Evolutionary conservation across 148 eudicot genomes (phyloP).

Genomic region (Spergularia bocconei): DNA sequence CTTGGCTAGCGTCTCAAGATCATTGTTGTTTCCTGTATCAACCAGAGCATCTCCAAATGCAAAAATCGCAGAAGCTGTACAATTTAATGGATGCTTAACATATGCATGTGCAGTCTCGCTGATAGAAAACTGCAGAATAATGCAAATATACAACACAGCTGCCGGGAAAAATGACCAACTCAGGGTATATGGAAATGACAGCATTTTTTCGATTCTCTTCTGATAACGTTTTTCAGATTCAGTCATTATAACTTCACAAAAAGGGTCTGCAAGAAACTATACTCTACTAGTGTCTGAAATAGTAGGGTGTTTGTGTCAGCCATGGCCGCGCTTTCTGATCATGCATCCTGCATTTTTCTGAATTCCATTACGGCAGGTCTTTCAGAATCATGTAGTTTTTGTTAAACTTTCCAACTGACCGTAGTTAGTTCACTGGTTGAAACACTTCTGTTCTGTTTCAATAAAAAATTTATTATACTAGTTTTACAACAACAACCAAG

Average conservation of each 20-base stretch:
- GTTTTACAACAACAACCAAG: too few relatives aligned
- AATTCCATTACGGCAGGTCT: neutral
- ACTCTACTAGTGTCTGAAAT: neutral
- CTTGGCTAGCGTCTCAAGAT: slow-evolving; percentile 14
- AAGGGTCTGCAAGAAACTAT: neutral
- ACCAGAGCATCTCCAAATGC: slow-evolving; percentile 31
- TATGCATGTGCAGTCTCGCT: neutral
- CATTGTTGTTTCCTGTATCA: slow-evolving; percentile 34
- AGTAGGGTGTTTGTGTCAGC: too few relatives aligned
- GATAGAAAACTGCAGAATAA: neutral
- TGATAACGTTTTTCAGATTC: neutral
- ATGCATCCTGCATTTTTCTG: neutral
- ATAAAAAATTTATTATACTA: too few relatives aligned
- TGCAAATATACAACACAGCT: neutral
- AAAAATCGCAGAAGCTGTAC: slow-evolving; percentile 19
- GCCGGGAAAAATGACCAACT: neutral
- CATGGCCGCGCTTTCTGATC: neutral
- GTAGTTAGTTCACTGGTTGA: neutral
- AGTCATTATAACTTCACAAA: too few relatives aligned
- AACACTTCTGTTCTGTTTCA: neutral
- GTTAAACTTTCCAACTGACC: neutral
- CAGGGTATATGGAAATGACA: neutral
- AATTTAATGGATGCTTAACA: neutral
- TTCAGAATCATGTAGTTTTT: neutral
- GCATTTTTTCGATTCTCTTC: neutral